A percentile compares a stretch with the other conserved stretches of the same genome.
Conservation (phyloP, 108 stramenopile genomes). For the Pseudonitzschia pungens region DNA sequence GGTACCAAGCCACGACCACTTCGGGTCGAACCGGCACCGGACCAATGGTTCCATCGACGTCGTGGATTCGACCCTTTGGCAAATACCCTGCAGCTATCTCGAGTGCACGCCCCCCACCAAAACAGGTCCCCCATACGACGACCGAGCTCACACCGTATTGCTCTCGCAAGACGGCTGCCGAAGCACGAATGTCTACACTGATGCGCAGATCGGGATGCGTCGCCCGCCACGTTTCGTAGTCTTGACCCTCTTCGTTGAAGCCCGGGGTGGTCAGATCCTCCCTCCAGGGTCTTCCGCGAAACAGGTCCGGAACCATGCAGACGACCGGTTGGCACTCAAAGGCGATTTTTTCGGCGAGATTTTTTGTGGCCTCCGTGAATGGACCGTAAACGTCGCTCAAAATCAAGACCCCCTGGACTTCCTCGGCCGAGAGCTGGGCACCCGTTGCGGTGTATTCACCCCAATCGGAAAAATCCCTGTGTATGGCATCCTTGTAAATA, state of each 20-base stretch:
- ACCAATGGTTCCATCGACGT: slow-evolving; percentile 57
- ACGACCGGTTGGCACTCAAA: slow-evolving; percentile 90
- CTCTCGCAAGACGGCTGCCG: slow-evolving; percentile 71
- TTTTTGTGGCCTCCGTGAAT: slow-evolving; percentile 66
- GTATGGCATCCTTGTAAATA: slow-evolving; percentile 48
- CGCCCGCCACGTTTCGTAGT: slow-evolving; percentile 77
- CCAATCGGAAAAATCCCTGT: slow-evolving; percentile 83
- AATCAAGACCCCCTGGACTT: slow-evolving; percentile 81
- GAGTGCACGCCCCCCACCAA: slow-evolving; percentile 80
- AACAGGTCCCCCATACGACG: slow-evolving; percentile 83
- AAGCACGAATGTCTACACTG: slow-evolving; percentile 82
- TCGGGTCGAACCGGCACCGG: slow-evolving; percentile 73
- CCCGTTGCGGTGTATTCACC: slow-evolving; percentile 76
- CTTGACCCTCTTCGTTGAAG: slow-evolving; percentile 53
- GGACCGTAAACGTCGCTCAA: slow-evolving; percentile 81
- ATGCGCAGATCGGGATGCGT: slow-evolving; percentile 70
- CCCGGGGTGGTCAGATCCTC: slow-evolving; percentile 43
- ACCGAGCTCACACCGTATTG: slow-evolving; percentile 74
- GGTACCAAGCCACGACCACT: slow-evolving; percentile 83
- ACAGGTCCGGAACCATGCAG: slow-evolving; percentile 82
- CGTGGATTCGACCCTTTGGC: slow-evolving; percentile 58
- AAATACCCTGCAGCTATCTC: slow-evolving; percentile 77
- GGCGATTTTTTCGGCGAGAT: slow-evolving; percentile 86
- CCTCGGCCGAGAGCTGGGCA: slow-evolving; percentile 72
- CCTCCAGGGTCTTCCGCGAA: slow-evolving; percentile 75